Evolutionary conservation across 306 rosid species (phyloP).

Genomic region (Cicer yamashitae): DNA sequence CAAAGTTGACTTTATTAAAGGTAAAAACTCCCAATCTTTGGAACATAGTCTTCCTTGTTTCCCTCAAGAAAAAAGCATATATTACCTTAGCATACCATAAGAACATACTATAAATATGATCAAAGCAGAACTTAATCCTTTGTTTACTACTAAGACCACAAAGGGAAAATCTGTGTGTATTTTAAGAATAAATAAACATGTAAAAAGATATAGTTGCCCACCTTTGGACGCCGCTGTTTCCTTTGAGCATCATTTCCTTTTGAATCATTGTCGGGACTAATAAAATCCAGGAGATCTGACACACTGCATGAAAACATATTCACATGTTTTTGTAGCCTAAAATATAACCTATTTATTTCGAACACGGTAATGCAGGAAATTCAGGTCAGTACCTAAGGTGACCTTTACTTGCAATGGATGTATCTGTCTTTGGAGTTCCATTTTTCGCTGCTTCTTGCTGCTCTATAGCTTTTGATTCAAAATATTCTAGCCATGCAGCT

Average conservation of each 20-base stretch:
- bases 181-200: neutral
- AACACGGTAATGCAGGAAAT: constrained; percentile 65
- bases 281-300: constrained; percentile 93
- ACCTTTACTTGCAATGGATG: constrained; percentile 94
- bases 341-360: constrained; percentile 42
- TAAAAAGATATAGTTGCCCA: constrained; percentile 38
- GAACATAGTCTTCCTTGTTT: constrained; percentile 42
- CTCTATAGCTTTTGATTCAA: constrained; percentile 90
- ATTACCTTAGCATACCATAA: constrained; percentile 28
- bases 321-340: constrained; percentile 45
- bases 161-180: constrained; percentile 3
- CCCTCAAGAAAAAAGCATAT: constrained; percentile 20
- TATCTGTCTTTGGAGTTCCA: constrained; percentile 94
- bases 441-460: constrained; percentile 96
- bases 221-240: constrained; percentile 89
- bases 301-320: constrained; percentile 68
- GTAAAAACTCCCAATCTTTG: constrained; percentile 32
- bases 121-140: neutral
- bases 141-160: constrained; percentile 1
- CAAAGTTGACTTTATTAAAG: constrained; percentile 38
- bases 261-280: constrained; percentile 80
- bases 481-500: constrained; percentile 96
- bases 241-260: constrained; percentile 75
- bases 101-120: constrained; percentile 14
- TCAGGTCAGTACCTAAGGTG: constrained; percentile 99